Evolutionary conservation across 257 asterid species (phyloP), one percentile per base, ranked within the genome.

Genomic region (Linderniella brevidens): DNA sequence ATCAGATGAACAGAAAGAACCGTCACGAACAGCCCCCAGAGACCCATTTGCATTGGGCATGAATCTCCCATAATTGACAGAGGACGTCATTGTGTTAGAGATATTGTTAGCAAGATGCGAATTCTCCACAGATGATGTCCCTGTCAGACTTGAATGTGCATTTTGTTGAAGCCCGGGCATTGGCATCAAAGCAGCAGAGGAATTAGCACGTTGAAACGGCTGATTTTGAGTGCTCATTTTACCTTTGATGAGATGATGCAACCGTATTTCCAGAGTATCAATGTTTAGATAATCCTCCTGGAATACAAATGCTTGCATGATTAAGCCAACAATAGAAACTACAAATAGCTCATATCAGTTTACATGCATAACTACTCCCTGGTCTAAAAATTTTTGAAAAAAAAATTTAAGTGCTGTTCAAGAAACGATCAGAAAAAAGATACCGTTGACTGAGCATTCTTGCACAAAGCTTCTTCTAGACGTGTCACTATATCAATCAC

Each of bases 141-240:
- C 86, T 50, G 61, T 64, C 41, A 65, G 52, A 65, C 59, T 69
- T 19, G 92, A 53, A 25, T 25, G 32, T 52, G 76, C 92, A 61
- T 66, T 67, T 70, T 76, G 99, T 49, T 79, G 74, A 79, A 86
- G 60, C 49, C 99, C 96, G 59, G 99, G 96, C 29, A 96, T 82
- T 56, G 99, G 99, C 50, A 90, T 90, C 99, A 90, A 85, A 65
- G 74, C 52, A 47, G 96, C 68, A 47, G 96, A 81, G 15, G 94
- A 63, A 79, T 62, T 85, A 49, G 68, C 75, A 63, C 79, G 93
- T 52, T 92, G 71, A 58, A 69, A 69, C 63, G 75, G 92, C 58
- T 79, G 87, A 50, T 55, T 70, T 37, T 70, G 78, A 66, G 66
- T 81, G 54, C 64, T 69, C 68, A 48, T 57, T 17, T 65, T 45